Evolutionary conservation across 2,329 filamentous ascomycete genomes (phyloP).

Genomic region (Leptographium lundbergii): DNA sequence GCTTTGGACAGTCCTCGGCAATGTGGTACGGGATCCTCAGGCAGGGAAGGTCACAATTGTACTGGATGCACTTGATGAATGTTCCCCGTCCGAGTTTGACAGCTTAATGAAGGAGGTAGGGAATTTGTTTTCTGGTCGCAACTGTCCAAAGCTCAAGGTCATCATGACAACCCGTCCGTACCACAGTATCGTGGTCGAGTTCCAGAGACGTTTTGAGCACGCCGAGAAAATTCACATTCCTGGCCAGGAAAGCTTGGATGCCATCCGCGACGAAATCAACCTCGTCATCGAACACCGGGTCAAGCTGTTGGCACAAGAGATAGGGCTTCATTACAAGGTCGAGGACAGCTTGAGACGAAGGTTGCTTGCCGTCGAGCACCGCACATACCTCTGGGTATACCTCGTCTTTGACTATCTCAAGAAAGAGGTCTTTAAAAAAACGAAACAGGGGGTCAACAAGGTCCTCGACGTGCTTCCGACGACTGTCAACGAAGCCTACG

Average conservation of each 20-base stretch:
- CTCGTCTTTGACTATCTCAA: neutral
- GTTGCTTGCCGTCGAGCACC: neutral
- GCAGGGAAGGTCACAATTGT: conserved; percentile 21
- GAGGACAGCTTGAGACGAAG: neutral
- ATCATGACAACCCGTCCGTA: neutral
- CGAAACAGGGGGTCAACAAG: neutral
- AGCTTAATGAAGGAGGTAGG: neutral
- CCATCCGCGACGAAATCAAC: neutral
- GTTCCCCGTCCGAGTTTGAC: neutral
- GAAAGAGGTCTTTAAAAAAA: neutral
- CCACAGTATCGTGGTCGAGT: neutral
- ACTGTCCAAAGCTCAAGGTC: neutral
- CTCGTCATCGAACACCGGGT: neutral
- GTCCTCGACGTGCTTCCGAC: neutral
- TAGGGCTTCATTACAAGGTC: neutral
- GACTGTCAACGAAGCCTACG: neutral
- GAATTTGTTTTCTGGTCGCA: neutral
- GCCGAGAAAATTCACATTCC: neutral
- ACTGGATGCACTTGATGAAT: conserved; percentile 26
- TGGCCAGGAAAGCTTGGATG: neutral
- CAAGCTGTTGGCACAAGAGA: neutral
- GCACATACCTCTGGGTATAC: neutral
- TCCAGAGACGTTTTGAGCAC: neutral
- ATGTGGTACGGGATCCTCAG: conserved; percentile 14
- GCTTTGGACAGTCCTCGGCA: conserved; percentile 22